Conservation (phyloP, 129 eudicot genomes). For the Escallonia herrerae region DNA sequence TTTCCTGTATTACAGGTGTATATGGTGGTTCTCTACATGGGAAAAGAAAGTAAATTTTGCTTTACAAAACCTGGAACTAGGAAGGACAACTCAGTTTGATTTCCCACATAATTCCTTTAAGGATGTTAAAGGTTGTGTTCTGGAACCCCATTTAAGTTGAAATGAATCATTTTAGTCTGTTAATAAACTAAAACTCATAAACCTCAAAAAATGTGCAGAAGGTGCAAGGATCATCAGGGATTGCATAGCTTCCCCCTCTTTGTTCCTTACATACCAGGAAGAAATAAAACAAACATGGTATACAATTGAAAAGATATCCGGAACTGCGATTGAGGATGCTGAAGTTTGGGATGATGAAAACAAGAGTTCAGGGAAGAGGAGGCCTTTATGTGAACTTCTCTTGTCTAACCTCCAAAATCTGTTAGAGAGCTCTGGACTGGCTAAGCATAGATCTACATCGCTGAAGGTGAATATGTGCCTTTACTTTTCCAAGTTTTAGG, state of each 20-base stretch:
- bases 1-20: not conserved
- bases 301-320: conserved; percentile 43
- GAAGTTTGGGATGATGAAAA: conserved; percentile 67
- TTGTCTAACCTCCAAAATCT: conserved; percentile 19
- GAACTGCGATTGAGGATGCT: conserved; percentile 29
- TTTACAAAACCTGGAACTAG: conserved; percentile 19
- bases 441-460: conserved; percentile 49
- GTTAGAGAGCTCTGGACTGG: conserved; percentile 54
- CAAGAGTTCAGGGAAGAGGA: conserved; percentile 48
- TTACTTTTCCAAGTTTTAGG: not conserved
- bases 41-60: conserved; percentile 38
- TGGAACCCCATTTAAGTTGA: no score
- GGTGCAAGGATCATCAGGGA: conserved; percentile 18
- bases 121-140: conserved; percentile 31
- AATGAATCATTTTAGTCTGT: no score
- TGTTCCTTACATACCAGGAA: conserved; percentile 33
- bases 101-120: conserved; percentile 12
- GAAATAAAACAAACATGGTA: conserved; percentile 38
- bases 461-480: conserved; percentile 38
- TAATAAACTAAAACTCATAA: no score
- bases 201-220: conserved; percentile 22
- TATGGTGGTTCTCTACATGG: conserved; percentile 29
- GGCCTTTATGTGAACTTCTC: conserved; percentile 63
- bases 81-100: conserved; percentile 14
- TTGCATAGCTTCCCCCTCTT: conserved; percentile 26